Base-by-base conservation (phyloP, 2,329 filamentous ascomycete species). In the Penicillium palitans region DNA sequence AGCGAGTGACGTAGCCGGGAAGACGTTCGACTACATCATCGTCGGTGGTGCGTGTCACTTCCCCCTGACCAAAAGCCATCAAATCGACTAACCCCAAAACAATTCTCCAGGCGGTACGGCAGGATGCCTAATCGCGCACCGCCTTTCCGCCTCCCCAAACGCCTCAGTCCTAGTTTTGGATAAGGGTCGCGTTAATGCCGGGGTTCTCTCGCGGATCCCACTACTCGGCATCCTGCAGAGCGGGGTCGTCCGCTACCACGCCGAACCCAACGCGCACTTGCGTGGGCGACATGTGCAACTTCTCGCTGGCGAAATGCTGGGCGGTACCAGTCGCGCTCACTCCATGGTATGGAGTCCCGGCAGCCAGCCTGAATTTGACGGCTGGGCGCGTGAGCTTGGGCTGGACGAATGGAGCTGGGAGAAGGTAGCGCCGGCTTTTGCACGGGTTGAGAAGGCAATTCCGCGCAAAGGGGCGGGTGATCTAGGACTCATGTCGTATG, bases 281-380 rank as follows among this genome's bases (percentile, higher is more conserved):
- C 50, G 50, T 10, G 50, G 50, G 29, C 50, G 50, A 8, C 50
- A 45, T 52, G 50, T 52, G 15, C 50, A 52, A 45, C 40, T 52
- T 13, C 17, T 52, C 3, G 39, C 39, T 19, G 50, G 50, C 17
- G 50, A 52, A 45, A 45, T 52, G 50, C 40, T 52, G 2, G 50
- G 50, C 15, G 50, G 50, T 8, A 52, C 29, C 2, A 52, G 50
- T 33, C 50, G 50, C 27, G 41, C 24, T 19, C 50, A 52, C 15
- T 52, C 50, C 15, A 52, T 52, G 50, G 29, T 45, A 21, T 52
- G 50, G 50, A 52, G 50, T 19, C 50, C 50, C 6, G 50, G 50
- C 6, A 40, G 50, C 17, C 40, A 21, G 4, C 27, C 50, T 2
- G 50, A 52, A 33, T 52, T 52, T 21, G 50, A 52, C 39, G 50